A percentile compares a stretch with the other conserved stretches of the same genome.
These are phyloP conservation scores for barrel medic (Medicago truncatula) DNA, from an alignment of 306 rosid genomes.

Conservation along the genomic window MtrunA17r5.0-ANR NC_053045.1:41855501-41856000, in stretches of 20 bases:
- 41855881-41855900: slow-evolving; percentile 75
- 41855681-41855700: slow-evolving; percentile 65
- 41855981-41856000: slow-evolving; percentile 78
- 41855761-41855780: slow-evolving; percentile 64
- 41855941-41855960: slow-evolving; percentile 61
- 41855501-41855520: too few species aligned
- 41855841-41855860: slow-evolving; percentile 37
- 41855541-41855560: slow-evolving; percentile 46
- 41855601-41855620: slow-evolving; percentile 57
- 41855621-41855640: slow-evolving; percentile 61
- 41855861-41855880: slow-evolving; percentile 55
- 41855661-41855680: slow-evolving; percentile 49
- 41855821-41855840: background rate
- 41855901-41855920: slow-evolving; percentile 49
- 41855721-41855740: slow-evolving; percentile 55
- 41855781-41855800: slow-evolving; percentile 53
- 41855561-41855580: slow-evolving; percentile 41
- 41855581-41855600: slow-evolving; percentile 63
- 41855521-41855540: slow-evolving; percentile 19
- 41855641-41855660: slow-evolving; percentile 57
- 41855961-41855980: slow-evolving; percentile 67
- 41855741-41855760: slow-evolving; percentile 60
- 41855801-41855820: slow-evolving; percentile 67
- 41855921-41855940: slow-evolving; percentile 47
- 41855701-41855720: slow-evolving; percentile 69